Evolutionary conservation across 495 filamentous ascomycete species (phyloP), one percentile per base, ranked within the genome.

Genomic region (Aspergillus bertholletiae): DNA sequence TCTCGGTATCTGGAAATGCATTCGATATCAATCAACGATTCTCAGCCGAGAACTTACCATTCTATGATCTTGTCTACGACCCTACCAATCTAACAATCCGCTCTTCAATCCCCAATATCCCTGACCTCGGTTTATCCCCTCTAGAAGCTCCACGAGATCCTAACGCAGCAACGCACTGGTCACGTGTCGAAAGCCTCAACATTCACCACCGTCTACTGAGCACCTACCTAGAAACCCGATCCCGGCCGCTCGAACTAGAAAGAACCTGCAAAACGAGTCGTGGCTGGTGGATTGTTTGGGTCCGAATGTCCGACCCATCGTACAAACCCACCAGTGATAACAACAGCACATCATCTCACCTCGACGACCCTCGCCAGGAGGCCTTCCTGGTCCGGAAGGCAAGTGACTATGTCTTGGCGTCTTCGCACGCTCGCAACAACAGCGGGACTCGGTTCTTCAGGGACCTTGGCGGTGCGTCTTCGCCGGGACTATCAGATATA

Each of bases 211-310:
- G 95, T 56, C 85, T 97, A 28, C 73, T 98, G 13, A 84, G 82
- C 57, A 93, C 88, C 28, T 84, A 90, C 60, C 70, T 73, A 21
- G 78, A 83, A 26, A 89, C 89, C 18, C 78, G 80, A 12, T 71
- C 73, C 17, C 73, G 82, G 11, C 59, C 72, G 1, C 68, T 77
- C 13, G 90, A 93, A 62, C 66, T 86, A 7, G 95, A 97, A 70
- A 75, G 88, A n/a, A 97, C 88, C 12, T 89, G 86, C 70, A 96
- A 96, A 77, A 97, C 92, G 5, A 88, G 76, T 45, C 81, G 92
- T 9, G 92, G 92, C 1, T 98, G 93, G 92, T 98, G 95, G 94
- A 78, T 97, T 24, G 88, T 97, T 47, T 97, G 95, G 92, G 90
- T 88, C 49, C 79, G 88, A 37, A 73, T 93, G 8, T 74, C 85